Base-by-base conservation (phyloP, 345 rosid genomes). In the Lagerstroemia speciosa region DNA sequence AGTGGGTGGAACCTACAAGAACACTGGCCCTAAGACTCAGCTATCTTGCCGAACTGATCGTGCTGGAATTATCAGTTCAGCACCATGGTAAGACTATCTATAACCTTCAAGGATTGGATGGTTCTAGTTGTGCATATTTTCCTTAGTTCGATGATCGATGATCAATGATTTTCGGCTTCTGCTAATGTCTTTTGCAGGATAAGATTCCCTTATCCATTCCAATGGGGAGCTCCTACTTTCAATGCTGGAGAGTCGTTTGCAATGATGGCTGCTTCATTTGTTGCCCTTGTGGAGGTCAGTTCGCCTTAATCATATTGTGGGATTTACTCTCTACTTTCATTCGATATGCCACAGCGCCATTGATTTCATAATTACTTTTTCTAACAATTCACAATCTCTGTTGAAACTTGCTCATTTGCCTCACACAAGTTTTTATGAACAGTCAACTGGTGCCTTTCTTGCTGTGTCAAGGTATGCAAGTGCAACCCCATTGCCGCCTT, bases 181-280 rank as follows among this genome's bases (percentile, higher is more conserved):
- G 15, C 22, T 62, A 64, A 31, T 66, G 60, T 72, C 19, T 20
- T 80, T 66, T 58, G 63, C 73, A 93, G 97, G 98, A 93, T 93
- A 78, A 81, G 97, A 80, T 86, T 91, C 45, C 97, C 98, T 61
- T 93, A 91, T 76, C 98, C 98, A 48, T 93, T 93, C 75, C 98
- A 93, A 78, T 93, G 97, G 98, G 98, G 98, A 77, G 88, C 98
- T 71, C 98, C 98, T 63, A 79, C 95, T 31, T 93, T 93, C 71
- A 87, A 93, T 77, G 98, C 98, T 0, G 98, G 98, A 74, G 98
- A 93, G 83, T 77, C 94, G 60, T 93, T 93, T 63, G 97, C 96
- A 57, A 93, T 93, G 98, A 93, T 93, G 98, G 85, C 88, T 70
- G 67, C 83, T 80, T 93, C 98, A 53, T 91, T 93, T 69, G 96